Percentiles rank a stretch among this genome's conserved stretches.
Conservation (phyloP, 2,329 filamentous ascomycete genomes). For the Trichophyton benhamiae region DNA sequence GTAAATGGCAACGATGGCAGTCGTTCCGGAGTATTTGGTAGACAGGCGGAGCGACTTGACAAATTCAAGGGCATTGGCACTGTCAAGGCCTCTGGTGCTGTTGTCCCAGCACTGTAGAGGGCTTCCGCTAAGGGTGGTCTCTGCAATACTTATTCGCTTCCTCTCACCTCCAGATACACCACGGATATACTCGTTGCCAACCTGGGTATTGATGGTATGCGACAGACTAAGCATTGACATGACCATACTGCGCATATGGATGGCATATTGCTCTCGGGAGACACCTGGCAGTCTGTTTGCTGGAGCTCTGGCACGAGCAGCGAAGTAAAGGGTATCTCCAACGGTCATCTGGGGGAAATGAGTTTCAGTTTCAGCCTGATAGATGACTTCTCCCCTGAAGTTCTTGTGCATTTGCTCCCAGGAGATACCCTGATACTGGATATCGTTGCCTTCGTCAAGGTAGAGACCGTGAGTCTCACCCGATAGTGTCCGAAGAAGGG, state of each 20-base stretch:
- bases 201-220: constrained; percentile 71
- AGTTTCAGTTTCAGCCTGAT: constrained; percentile 77
- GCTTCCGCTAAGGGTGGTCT: constrained; percentile 65
- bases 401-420: constrained; percentile 33
- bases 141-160: constrained; percentile 70
- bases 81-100: constrained; percentile 56
- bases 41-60: constrained; percentile 60
- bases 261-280: constrained; percentile 24
- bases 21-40: constrained; percentile 71
- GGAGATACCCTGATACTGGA: constrained; percentile 59
- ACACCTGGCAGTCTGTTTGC: constrained; percentile 51
- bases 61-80: constrained; percentile 55
- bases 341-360: constrained; percentile 79
- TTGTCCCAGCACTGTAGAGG: constrained; percentile 68
- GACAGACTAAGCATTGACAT: constrained; percentile 34
- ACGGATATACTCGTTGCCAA: constrained; percentile 69
- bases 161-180: constrained; percentile 70
- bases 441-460: constrained; percentile 55
- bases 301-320: constrained; percentile 78
- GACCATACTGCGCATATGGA: constrained; percentile 34
- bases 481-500: constrained; percentile 71
- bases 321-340: constrained; percentile 74
- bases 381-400: constrained; percentile 72
- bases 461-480: constrained; percentile 76
- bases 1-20: constrained; percentile 75